Base-by-base conservation (phyloP, 192 early-diverging fungal species). In the Coemansia sp. region DNA sequence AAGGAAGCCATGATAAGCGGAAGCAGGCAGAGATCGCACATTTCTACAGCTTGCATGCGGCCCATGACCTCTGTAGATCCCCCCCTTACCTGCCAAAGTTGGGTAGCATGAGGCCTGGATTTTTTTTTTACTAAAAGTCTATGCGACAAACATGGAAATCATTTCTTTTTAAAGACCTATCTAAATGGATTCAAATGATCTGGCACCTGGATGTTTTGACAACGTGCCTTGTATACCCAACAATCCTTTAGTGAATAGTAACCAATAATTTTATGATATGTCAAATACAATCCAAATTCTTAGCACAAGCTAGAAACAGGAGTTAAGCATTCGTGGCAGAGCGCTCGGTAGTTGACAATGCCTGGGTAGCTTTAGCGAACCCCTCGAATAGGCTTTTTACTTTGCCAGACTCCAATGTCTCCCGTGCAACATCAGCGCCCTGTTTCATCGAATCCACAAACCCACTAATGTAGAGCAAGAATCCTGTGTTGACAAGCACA, bases 401-500 rank as follows among this genome's bases (percentile, higher is more conserved):
- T 20, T 76, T 87, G 46, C 94, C 93, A 36, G 85, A 85, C 25
- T 73, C 70, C 36, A 98, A 88, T 29, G 89, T 90, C 20, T 88
- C 71, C 20, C 88, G 69, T 14, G 97, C 94, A 31, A 95, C 67
- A 30, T 72, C 46, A 3, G 95, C 94, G 10, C 92, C 95, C 4
- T 93, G 88, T 51, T 86, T 82, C 66, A 92, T 89, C 54, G 87
- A 77, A 4, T 59, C 54, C 0, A 91, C 94, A 46, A 85, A 85
- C 24, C 94, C 95, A 22, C 90, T 80, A 27, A 97, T 87, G 24
- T 87, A 88, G 68, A 97, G 77, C 55, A 96, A 63, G 8, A 94
- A 93, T n/a, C 90, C 91, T 1, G 94, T 84, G 71, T 99, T 99
- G 59, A 99, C 67, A 33, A 97, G 83, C 10, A 99, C 93, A 84